Evolutionary conservation across 305 asterid genomes (phyloP).

Genomic region (Solanum hybrid): DNA sequence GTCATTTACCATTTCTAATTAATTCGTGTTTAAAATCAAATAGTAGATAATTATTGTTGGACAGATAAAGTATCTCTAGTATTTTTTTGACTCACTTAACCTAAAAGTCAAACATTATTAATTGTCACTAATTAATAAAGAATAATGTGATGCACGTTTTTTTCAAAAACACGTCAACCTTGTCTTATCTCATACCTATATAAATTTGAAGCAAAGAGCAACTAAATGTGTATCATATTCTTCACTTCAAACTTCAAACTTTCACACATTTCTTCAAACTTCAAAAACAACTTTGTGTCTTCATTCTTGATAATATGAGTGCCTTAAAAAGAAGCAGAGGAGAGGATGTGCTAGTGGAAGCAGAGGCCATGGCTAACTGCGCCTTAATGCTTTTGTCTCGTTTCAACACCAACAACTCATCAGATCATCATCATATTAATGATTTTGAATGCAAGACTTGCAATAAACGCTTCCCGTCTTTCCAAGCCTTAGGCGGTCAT

Average conservation of each 20-base stretch:
- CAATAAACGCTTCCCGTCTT: not conserved
- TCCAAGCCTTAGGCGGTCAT: constrained; percentile 7
- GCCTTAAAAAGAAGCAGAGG: not conserved
- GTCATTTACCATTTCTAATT: no score
- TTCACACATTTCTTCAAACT: not conserved
- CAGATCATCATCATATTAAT: not conserved
- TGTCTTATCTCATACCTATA: not conserved
- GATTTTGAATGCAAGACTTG: constrained; percentile 5
- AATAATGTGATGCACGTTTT: not conserved
- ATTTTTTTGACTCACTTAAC: not conserved
- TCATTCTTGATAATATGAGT: not conserved
- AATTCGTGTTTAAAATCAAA: no score
- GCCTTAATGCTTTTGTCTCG: not conserved
- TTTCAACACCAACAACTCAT: not conserved
- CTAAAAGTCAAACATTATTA: not conserved
- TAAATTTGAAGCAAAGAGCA: not conserved
- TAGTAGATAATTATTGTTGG: rapidly evolving
- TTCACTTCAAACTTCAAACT: not conserved
- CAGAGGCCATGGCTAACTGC: not conserved
- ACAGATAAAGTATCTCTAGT: not conserved
- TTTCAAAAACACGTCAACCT: not conserved
- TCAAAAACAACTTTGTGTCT: not conserved
- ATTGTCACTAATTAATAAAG: not conserved
- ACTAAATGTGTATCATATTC: not conserved
- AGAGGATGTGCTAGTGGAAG: not conserved